Evolutionary conservation across 2,329 filamentous ascomycete genomes (phyloP).

Genomic region (Alternaria longipes): DNA sequence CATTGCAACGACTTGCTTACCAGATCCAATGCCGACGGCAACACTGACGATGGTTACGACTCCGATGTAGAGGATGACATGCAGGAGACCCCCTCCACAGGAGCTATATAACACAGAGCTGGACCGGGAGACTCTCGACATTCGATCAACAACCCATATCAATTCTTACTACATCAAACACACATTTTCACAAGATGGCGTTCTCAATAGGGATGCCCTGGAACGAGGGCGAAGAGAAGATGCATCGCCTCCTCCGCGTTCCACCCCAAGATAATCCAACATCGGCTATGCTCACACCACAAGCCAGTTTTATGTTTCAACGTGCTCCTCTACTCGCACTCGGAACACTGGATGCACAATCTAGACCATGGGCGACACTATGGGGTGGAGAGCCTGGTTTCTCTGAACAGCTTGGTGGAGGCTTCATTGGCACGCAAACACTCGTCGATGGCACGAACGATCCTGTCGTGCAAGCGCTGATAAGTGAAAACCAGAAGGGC

Average conservation of each 20-base stretch:
- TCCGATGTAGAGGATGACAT: background rate
- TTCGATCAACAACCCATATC: background rate
- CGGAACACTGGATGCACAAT: conserved; percentile 72
- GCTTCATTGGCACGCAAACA: conserved; percentile 70
- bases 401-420: conserved; percentile 67
- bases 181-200: conserved; percentile 43
- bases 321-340: conserved; percentile 74
- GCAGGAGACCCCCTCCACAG: background rate
- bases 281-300: conserved; percentile 66
- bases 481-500: conserved; percentile 57
- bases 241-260: conserved; percentile 70
- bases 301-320: conserved; percentile 68
- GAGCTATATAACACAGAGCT: background rate
- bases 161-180: background rate
- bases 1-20: background rate
- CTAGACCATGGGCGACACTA: conserved; percentile 77
- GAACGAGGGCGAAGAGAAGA: conserved; percentile 72
- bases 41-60: background rate
- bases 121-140: background rate
- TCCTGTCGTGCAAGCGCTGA: conserved; percentile 73
- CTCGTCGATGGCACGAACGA: conserved; percentile 70
- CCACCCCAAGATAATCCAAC: conserved; percentile 73
- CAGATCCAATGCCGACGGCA: background rate
- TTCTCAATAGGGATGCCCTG: conserved; percentile 61
- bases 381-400: conserved; percentile 80